Base-by-base conservation (phyloP, 768 basidiomycete species). In the Mycena polygramma region DNA sequence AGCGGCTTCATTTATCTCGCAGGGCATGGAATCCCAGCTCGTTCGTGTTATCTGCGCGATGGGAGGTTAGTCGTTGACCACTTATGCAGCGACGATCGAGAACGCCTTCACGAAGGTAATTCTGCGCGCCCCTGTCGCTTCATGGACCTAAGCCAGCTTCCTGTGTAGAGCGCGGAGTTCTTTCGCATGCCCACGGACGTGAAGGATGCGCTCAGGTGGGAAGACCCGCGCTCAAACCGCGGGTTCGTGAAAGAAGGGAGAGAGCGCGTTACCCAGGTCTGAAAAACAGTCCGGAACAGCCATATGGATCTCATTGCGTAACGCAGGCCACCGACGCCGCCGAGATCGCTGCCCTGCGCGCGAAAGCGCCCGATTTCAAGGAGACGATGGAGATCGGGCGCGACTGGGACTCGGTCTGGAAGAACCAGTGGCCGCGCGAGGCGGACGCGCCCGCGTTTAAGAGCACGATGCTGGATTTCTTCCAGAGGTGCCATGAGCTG, bases 351-450 rank as follows among this genome's bases (percentile, higher is more conserved):
- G 79, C 85, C 52, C 81, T 96, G 24, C 90, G 95, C n/a, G 83
- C 81, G 67, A 90, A 89, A 68, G 90, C 94, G 0, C 94, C 95
- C 0, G 94, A 95, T 77, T 89, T 81, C 81, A 94, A 95, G 79
- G 94, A 96, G 79, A 84, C 89, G 10, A 94, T 96, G 90, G 95
- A 97, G 79, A 95, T 97, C 53, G 94, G 95, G 37, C 86, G 92
- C 30, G 94, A 97, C 67, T 92, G 92, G 89, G 94, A 93, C 73
- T 82, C 86, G 19, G 84, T 81, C 46, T 94, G 91, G 91, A 89
- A 87, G 69, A 97, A 97, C 77, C 86, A 86, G 72, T 96, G 95
- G 95, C 94, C 93, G 5, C 80, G 82, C 51, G 90, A 93, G 74
- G 75, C 69, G 2, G 86, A 89, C 60, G 88, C 82, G 1, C 92